Base-by-base conservation (phyloP, 2,329 filamentous ascomycete species). In the Ambrosiella cleistominuta region DNA sequence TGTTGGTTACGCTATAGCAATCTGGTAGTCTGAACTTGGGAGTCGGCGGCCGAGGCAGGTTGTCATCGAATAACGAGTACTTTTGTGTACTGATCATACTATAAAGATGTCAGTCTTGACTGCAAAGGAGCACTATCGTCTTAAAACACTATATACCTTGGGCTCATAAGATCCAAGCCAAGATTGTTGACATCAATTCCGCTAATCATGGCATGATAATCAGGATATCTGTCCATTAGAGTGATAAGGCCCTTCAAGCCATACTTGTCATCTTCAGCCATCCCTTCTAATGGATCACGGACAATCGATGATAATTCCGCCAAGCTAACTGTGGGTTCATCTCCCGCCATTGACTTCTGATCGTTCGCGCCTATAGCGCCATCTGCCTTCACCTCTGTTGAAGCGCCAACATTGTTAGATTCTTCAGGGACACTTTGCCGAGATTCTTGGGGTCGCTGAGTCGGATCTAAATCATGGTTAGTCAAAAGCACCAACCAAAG, bases 1-100 rank as follows among this genome's bases (percentile, higher is more conserved):
- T 79, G 61, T 85, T 85, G 61, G 75, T 80, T 39, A 85, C 81
- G 57, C 75, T 77, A 65, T 85, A 85, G 67, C 81, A 85, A 51
- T 85, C 81, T 0, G 81, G 81, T 37, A 84, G 68, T 11, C 73
- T 74, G 62, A 77, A 80, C 58, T 76, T 77, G 19, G 76, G 75
- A 38, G 82, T 71, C 2, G 76, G 72, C 42, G 80, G 79, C 62
- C 78, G 72, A 11, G 81, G 77, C 36, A 79, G 74, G n/a, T 70
- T 65, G 57, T 81, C 78, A 63, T 82, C 79, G 65, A 79, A 81
- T 19, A 82, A 68, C 0, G 80, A 82, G 66, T 79, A 83, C 35
- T 77, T 72, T 64, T 83, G 79, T 4, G 74, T 76, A 2, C 79
- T 80, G 44, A 84, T 72, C 36, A 72, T 69, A 11, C 78, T 81